Conservation (phyloP, 495 filamentous ascomycete genomes). For the Beverwykella pulmonaria region DNA sequence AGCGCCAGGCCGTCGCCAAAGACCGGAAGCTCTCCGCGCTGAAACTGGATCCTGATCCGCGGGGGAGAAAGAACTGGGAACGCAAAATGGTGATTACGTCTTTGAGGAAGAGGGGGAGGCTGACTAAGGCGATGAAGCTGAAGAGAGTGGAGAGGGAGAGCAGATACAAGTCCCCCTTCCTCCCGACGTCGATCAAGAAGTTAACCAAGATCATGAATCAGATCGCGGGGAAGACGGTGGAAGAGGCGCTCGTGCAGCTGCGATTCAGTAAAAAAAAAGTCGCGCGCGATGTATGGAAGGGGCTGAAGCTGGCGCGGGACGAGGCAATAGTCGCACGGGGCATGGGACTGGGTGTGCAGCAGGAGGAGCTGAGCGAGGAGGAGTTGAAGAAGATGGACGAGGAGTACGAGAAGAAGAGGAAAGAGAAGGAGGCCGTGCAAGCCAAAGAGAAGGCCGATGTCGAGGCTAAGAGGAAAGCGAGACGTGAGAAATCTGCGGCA, state of each 20-base stretch:
- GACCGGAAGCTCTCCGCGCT: slow-evolving; percentile 35
- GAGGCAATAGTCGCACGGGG: slow-evolving; percentile 73
- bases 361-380: slow-evolving; percentile 11
- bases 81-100: slow-evolving; percentile 77
- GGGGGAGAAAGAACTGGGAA: slow-evolving; percentile 68
- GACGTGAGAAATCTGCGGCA: not conserved
- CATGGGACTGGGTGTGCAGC: slow-evolving; percentile 73
- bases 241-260: slow-evolving; percentile 94
- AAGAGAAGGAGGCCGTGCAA: not conserved
- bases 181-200: slow-evolving; percentile 89
- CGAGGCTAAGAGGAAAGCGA: not conserved
- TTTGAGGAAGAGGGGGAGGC: slow-evolving; percentile 65
- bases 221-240: slow-evolving; percentile 86
- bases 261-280: slow-evolving; percentile 92
- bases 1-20: not conserved
- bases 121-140: slow-evolving; percentile 64
- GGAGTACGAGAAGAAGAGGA: not conserved
- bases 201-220: slow-evolving; percentile 78
- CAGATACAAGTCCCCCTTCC: slow-evolving; percentile 61
- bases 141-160: slow-evolving; percentile 73
- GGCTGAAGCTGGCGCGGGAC: slow-evolving; percentile 76
- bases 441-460: not conserved
- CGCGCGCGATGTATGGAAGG: slow-evolving; percentile 73
- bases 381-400: not conserved
- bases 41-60: slow-evolving; percentile 68